Percentiles rank a stretch among this genome's conserved stretches.
These are phyloP conservation scores for Fusarium tanahbumbuense DNA, from an alignment of 2,329 filamentous ascomycete species.

Conservation along the genomic window DNA sequence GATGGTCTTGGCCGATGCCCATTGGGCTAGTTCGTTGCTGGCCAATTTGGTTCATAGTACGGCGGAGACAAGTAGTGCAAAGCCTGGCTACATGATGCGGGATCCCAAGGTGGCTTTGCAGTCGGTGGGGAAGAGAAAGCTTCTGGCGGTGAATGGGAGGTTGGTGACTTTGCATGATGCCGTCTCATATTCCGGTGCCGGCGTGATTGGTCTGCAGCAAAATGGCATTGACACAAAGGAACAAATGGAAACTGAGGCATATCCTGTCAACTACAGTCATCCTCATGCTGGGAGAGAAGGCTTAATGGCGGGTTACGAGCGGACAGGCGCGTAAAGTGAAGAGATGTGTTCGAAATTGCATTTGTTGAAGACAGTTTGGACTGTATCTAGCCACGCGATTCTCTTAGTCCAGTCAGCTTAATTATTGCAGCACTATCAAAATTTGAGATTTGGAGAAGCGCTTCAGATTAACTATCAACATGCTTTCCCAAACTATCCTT, in stretches of 20 bases:
- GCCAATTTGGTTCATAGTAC: conserved; percentile 28
- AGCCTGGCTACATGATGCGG: conserved; percentile 23
- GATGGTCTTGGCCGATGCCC: conserved; percentile 13
- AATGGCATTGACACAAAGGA: neutral
- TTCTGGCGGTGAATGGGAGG: neutral
- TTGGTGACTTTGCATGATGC: neutral
- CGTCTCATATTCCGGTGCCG: neutral
- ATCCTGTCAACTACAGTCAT: neutral
- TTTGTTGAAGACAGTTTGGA: too few relatives aligned
- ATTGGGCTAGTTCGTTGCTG: conserved; percentile 29
- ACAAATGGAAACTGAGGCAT: neutral
- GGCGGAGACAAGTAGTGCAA: neutral
- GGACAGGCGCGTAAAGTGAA: neutral
- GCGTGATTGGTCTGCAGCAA: too few relatives aligned
- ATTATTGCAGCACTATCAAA: accelerated
- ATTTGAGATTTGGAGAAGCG: neutral
- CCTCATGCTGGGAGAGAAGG: neutral
- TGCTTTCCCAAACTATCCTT: neutral
- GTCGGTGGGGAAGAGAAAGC: neutral
- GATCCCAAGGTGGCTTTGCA: conserved; percentile 2
- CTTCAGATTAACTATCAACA: neutral
- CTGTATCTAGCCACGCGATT: neutral
- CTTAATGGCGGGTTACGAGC: neutral
- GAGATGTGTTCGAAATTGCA: neutral
- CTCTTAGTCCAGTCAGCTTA: neutral